Percentiles rank a stretch among this genome's conserved stretches.
Conservation (phyloP, 768 basidiomycete species). For the Mycena floridula region DNA sequence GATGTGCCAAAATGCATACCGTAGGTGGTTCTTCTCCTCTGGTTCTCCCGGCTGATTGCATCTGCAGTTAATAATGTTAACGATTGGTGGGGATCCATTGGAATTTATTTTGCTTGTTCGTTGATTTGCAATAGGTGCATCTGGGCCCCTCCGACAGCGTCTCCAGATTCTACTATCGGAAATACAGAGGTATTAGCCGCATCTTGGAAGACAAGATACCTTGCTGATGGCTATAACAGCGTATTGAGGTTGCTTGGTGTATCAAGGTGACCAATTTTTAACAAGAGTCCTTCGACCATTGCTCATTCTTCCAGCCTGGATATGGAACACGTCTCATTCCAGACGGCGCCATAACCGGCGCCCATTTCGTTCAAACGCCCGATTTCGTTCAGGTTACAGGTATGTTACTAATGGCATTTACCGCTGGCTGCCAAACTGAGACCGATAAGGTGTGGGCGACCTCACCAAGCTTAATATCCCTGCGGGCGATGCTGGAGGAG, state of each 20-base stretch:
- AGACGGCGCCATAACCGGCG: conserved; percentile 20
- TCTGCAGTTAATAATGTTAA: conserved; percentile 50
- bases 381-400: conserved; percentile 59
- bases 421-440: neutral
- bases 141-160: conserved; percentile 45
- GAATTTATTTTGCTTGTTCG: neutral
- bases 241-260: conserved; percentile 39
- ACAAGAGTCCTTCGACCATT: conserved; percentile 2
- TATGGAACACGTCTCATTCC: conserved; percentile 66
- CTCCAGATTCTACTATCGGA: conserved; percentile 46
- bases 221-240: conserved; percentile 15
- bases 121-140: conserved; percentile 39
- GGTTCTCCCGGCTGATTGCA: neutral
- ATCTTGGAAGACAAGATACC: conserved; percentile 2
- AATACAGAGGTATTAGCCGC: conserved; percentile 47
- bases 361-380: conserved; percentile 44
- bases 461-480: conserved; percentile 55
- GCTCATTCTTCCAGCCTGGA: conserved; percentile 34
- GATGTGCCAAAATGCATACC: conserved; percentile 59
- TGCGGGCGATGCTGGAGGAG: conserved; percentile 35
- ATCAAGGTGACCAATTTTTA: conserved; percentile 25
- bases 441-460: conserved; percentile 38
- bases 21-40: conserved; percentile 27
- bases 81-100: conserved; percentile 39
- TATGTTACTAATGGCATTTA: conserved; percentile 1